Base-by-base conservation (phyloP, 352 stramenopile species). In the Pythium brachiatum region DNA sequence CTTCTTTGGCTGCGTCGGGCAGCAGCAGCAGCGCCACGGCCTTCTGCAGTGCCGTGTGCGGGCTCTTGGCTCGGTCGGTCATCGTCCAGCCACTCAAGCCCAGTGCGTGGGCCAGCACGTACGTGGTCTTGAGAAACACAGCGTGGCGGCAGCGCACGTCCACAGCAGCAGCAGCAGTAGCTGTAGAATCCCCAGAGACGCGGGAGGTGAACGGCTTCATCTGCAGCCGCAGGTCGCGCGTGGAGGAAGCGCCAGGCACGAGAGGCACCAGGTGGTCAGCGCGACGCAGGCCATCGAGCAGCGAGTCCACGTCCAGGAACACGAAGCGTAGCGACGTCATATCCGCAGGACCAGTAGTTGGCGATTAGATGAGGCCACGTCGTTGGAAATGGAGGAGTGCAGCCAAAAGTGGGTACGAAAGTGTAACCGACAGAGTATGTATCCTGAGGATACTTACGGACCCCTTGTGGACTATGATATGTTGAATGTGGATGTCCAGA, bases 211-310 rank as follows among this genome's bases (percentile, higher is more conserved):
- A 57, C 0, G 52, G 32, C 21, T 57, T 57, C 52, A 57, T 57
- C 18, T 57, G 31, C 27, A 57, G 52, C 7, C 52, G 52, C 23
- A 57, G 21, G 52, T 57, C 52, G 18, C 32, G 31, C 20, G 32
- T 11, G 31, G 52, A 20, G 32, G 32, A 2, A 0, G 52, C 52
- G 52, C 21, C 21, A 1, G 52, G 31, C 31, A 57, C 52, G 21
- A 31, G 32, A 3, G 18, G 18, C 16, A 29, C 52, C 29, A 57
- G 23, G 31, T 57, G 52, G 31, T 57, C 52, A 21, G 52, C 52
- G 52, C 52, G 34, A 13, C 52, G 52, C 52, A 57, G 52, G 31
- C 31, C 52, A 9, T 57, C 52, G 7, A 57, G 52, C 52, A 57
- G 27, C 15, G 52, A 34, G 36, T 57, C 52, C 4, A 41, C 26